Conservation (phyloP, 2,329 filamentous ascomycete species). For the Zarea fungicola region DNA sequence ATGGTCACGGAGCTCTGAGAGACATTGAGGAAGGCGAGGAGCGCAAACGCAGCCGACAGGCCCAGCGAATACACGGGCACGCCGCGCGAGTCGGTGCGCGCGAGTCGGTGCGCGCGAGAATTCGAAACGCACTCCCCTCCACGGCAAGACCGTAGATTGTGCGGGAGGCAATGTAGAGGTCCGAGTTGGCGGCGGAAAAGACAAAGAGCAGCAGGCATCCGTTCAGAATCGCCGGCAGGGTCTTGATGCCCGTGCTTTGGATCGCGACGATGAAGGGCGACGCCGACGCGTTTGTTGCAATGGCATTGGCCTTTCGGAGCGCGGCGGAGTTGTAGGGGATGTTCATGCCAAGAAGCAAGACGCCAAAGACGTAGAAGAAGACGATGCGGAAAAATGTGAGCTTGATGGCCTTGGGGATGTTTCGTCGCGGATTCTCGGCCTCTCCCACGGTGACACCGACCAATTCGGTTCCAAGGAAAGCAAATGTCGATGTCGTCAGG, state of each 20-base stretch:
- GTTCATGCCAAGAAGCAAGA: slow-evolving; percentile 70
- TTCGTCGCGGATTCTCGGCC: slow-evolving; percentile 15
- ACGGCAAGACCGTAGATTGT: slow-evolving; percentile 68
- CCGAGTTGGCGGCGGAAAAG: slow-evolving; percentile 71
- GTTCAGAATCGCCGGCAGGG: slow-evolving; percentile 64
- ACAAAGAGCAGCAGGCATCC: slow-evolving; percentile 70
- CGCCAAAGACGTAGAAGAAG: slow-evolving; percentile 71
- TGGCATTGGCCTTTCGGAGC: slow-evolving; percentile 42
- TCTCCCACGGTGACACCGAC: slow-evolving; percentile 12
- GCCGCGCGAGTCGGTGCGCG: slow-evolving; percentile 63
- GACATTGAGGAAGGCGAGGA: slow-evolving; percentile 67
- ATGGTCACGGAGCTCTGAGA: slow-evolving; percentile 49
- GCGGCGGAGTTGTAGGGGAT: slow-evolving; percentile 65
- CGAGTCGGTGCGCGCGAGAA: slow-evolving; percentile 68
- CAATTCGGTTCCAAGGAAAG: slow-evolving; percentile 19
- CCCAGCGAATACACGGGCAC: slow-evolving; percentile 64
- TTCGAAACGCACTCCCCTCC: too few species aligned
- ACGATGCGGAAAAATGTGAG: slow-evolving; percentile 78
- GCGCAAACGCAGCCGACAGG: slow-evolving; percentile 54
- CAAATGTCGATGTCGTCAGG: slow-evolving; percentile 33
- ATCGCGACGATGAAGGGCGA: slow-evolving; percentile 71
- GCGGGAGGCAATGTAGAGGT: slow-evolving; percentile 69
- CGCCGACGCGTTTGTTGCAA: slow-evolving; percentile 25
- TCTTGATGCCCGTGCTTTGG: slow-evolving; percentile 54
- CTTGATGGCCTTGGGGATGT: slow-evolving; percentile 56